Evolutionary conservation across 176 grass and related monocot genomes (phyloP), one percentile per base, ranked within the genome.

Genomic region (Urochloa ruziziensis): DNA sequence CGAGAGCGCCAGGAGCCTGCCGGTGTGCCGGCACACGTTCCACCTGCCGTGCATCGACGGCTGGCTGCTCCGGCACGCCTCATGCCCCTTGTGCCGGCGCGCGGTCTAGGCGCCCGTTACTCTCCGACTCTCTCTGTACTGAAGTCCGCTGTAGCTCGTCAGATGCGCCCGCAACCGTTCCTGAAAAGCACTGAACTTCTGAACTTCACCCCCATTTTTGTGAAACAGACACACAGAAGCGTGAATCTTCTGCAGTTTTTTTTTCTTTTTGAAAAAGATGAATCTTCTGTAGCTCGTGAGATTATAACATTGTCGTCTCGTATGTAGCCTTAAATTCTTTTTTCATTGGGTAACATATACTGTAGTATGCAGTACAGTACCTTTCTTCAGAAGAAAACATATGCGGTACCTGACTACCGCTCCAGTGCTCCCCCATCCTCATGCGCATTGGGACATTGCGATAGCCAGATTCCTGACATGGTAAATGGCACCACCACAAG

Each of bases 1-100:
- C 66, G 91, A 90, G 36, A 87, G 66, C 52, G 87, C 87, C 10
- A 83, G 91, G 60, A 86, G 84, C 33, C 51, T 89, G 60, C 87
- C 91, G 62, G 80, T 77, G 34, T 89, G 91, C 78, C 76, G 76
- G 24, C 91, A 90, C 68, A 85, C 67, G 39, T 93, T 90, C 78
- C 91, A 93, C 79, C 65, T 84, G 53, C 87, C 80, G 17, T 90
- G 91, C 75, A 93, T 93, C 74, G 87, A 90, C 77, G 84, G 91
- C 49, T 93, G 91, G 91, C 80, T 90, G 35, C 74, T 93, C 34
- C 85, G 85, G 77, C 87, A 87, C 7, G 87, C 87, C 4, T 92
- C 91, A 19, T 89, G 87, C 34, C 91, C 91, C 14, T 9, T 92
- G 34, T 90, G 91, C 83, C 73, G 87, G 29, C 87, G 83, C 1